phyloP scores from a whole-genome alignment of 371 early-diverging fungal genomes.

The Neoconidiobolus thromboides region DNA sequence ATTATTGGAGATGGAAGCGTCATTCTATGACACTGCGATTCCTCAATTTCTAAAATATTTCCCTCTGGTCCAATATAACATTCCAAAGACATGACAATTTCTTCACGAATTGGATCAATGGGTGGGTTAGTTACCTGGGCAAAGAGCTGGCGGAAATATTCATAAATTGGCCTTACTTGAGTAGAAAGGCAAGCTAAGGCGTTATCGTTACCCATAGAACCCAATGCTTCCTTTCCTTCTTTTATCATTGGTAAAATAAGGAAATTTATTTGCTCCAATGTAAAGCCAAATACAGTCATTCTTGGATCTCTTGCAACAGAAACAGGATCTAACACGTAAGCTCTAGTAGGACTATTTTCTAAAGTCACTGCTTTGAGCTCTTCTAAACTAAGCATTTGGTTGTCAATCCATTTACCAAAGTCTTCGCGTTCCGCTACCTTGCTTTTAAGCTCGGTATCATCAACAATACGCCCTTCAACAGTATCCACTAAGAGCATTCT shows the following conservation, averaged over 20 bases:
- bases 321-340: conserved; percentile 18
- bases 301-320: conserved; percentile 51
- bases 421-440: conserved; percentile 41
- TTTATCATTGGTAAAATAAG: conserved; percentile 69
- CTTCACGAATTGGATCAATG: conserved; percentile 95
- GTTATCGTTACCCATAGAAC: conserved; percentile 94
- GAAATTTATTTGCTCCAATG: conserved; percentile 80
- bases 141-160: conserved; percentile 91
- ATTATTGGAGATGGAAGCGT: conserved; percentile 70
- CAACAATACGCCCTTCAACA: conserved; percentile 71
- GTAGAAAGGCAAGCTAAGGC: conserved; percentile 82
- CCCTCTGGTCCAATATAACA: conserved; percentile 91
- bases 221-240: conserved; percentile 86
- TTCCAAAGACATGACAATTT: conserved; percentile 87
- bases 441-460: conserved; percentile 73
- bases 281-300: conserved; percentile 75
- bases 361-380: conserved; percentile 22
- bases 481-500: conserved; percentile 94
- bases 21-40: conserved; percentile 56
- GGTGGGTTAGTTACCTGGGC: conserved; percentile 96
- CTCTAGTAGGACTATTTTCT: conserved; percentile 17
- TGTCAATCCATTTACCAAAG: conserved; percentile 66
- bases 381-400: conserved; percentile 25
- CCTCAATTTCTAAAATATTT: conserved; percentile 69
- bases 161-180: conserved; percentile 75